phyloP scores from a whole-genome alignment of 305 asterid species.

The Petunia hybrid region DNA sequence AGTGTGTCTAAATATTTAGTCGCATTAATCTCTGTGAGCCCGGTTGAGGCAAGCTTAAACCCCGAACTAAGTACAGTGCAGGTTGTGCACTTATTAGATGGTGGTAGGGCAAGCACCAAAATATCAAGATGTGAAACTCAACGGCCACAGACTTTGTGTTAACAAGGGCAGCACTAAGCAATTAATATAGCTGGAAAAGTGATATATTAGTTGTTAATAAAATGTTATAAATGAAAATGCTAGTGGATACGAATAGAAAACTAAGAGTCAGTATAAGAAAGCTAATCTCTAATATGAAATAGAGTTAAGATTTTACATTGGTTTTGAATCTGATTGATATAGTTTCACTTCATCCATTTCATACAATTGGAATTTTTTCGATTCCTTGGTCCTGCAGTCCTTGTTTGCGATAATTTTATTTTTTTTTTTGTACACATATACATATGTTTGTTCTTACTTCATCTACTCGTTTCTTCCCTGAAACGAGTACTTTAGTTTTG shows the following conservation, averaged over 20 bases:
- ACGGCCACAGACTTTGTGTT: constrained; percentile 12
- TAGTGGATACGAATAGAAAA: constrained; percentile 12
- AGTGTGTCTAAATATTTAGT: neutral
- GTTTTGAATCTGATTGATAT: constrained; percentile 4
- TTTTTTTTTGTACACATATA: neutral
- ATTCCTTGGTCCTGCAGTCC: neutral
- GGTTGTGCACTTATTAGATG: neutral
- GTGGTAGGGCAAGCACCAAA: constrained; percentile 9
- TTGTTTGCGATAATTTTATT: neutral
- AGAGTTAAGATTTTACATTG: neutral
- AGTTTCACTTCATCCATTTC: neutral
- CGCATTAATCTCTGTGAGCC: neutral
- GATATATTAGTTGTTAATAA: constrained; percentile 9
- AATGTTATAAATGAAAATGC: neutral
- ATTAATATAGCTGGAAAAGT: neutral
- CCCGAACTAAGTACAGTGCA: constrained; percentile 12
- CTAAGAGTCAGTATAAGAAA: neutral
- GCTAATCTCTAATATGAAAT: neutral
- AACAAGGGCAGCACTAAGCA: neutral
- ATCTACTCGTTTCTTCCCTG: neutral
- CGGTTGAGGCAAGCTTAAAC: constrained; percentile 8
- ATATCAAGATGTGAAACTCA: constrained; percentile 10
- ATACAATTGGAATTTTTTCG: neutral
- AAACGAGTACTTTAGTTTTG: constrained; percentile 13
- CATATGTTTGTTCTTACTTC: neutral